phyloP scores from a whole-genome alignment of 78 protist species.

The Polysphondylium violaceum region DNA sequence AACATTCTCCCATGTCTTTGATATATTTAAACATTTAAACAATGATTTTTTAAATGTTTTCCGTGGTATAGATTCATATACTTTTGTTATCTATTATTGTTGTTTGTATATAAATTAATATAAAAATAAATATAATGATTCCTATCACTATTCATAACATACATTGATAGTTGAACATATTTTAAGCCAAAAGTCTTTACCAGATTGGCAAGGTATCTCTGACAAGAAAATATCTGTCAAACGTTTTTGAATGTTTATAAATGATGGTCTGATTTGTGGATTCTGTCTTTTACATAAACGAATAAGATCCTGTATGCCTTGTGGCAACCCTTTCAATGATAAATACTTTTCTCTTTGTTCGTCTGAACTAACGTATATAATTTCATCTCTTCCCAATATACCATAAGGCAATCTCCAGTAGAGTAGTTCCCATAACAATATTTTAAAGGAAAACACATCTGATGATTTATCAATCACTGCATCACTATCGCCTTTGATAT shows the following conservation, averaged over 20 bases:
- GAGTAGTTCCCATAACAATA: conserved; percentile 4
- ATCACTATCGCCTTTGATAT: conserved; percentile 1
- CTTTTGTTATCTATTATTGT: neutral
- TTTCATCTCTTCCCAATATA: neutral
- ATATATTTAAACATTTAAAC: neutral
- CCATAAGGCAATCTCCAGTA: conserved; percentile 22
- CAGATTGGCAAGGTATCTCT: neutral
- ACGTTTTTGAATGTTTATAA: neutral
- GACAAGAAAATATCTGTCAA: neutral
- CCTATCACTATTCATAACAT: too few species aligned
- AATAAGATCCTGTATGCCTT: conserved; percentile 27
- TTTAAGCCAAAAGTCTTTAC: conserved; percentile 30
- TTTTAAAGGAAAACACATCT: conserved; percentile 29
- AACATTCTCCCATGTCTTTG: too few species aligned
- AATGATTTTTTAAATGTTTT: neutral
- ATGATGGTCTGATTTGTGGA: conserved; percentile 5
- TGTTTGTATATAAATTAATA: too few species aligned
- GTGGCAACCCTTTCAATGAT: conserved; percentile 6
- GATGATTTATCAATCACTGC: conserved; percentile 17
- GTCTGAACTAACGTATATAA: neutral
- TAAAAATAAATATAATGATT: too few species aligned
- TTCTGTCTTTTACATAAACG: conserved; percentile 15
- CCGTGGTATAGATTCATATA: conserved; percentile 13
- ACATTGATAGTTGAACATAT: too few species aligned
- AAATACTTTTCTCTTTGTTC: conserved; percentile 24